These are phyloP conservation scores for Coprinopsis marcescibilis DNA, from an alignment of 768 basidiomycete species.

Conservation along the genomic window DNA sequence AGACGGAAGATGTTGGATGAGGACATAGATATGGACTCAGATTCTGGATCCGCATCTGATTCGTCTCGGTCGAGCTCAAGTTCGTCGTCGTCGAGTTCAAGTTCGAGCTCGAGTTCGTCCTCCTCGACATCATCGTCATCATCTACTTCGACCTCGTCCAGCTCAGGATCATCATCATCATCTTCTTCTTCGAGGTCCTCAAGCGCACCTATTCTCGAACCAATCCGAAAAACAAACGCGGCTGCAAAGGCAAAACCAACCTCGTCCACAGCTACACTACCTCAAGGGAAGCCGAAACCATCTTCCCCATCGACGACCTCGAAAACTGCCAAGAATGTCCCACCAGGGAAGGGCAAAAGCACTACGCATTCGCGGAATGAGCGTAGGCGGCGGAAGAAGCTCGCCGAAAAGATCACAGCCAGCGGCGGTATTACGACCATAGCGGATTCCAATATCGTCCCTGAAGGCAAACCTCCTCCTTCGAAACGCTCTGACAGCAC, in stretches of 20 bases:
- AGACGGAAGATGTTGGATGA: neutral
- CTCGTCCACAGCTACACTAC: neutral
- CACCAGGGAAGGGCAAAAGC: constrained; percentile 56
- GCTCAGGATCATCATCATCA: constrained; percentile 21
- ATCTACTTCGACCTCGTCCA: constrained; percentile 37
- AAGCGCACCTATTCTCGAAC: neutral
- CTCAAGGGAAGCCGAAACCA: constrained; percentile 11
- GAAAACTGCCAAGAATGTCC: constrained; percentile 24
- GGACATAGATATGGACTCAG: constrained; percentile 1
- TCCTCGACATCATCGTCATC: constrained; percentile 36
- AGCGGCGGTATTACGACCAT: constrained; percentile 17
- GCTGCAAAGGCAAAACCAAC: neutral
- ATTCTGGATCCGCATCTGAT: constrained; percentile 14
- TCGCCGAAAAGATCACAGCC: constrained; percentile 15
- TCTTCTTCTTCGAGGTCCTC: constrained; percentile 20
- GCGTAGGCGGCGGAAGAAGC: constrained; percentile 46
- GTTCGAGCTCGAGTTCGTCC: constrained; percentile 32
- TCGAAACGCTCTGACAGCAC: too few species aligned
- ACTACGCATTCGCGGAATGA: constrained; percentile 52
- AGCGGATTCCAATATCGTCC: too few species aligned
- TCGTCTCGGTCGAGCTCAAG: constrained; percentile 30
- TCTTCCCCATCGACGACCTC: constrained; percentile 6
- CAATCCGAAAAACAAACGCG: constrained; percentile 7
- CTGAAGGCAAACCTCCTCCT: neutral
- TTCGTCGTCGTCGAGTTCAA: constrained; percentile 50